Conservation (phyloP, 768 basidiomycete species). For the Cystofilobasidium ferigula region DNA sequence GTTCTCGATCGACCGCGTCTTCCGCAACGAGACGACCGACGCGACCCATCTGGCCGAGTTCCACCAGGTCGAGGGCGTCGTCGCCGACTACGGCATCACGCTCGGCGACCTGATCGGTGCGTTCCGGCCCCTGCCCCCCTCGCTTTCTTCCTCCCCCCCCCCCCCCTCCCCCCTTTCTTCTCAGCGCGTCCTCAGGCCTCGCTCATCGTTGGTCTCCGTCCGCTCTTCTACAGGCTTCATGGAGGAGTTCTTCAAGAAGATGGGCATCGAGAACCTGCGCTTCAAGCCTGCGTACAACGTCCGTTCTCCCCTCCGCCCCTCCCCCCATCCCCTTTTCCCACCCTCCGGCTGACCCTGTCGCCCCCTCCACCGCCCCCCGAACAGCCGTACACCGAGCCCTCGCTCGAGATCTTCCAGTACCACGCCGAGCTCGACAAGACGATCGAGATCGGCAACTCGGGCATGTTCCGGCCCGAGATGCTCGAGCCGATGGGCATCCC, state of each 20-base stretch:
- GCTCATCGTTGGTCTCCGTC: too few species aligned
- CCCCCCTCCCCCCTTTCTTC: background rate
- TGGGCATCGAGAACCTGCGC: constrained; percentile 83
- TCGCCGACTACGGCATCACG: constrained; percentile 84
- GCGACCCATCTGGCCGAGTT: constrained; percentile 98
- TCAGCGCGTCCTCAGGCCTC: too few species aligned
- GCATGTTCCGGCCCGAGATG: constrained; percentile 99
- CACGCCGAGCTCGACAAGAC: constrained; percentile 85
- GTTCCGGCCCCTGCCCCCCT: constrained; percentile 29
- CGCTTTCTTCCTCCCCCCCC: background rate
- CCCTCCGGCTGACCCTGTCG: background rate
- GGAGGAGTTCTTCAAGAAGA: constrained; percentile 95
- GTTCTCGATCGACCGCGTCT: constrained; percentile 96
- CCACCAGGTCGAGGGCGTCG: constrained; percentile 99
- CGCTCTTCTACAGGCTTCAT: constrained; percentile 67
- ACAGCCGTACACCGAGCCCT: constrained; percentile 50
- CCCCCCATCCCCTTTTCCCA: constrained; percentile 40
- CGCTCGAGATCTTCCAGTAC: constrained; percentile 96
- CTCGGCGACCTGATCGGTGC: constrained; percentile 88
- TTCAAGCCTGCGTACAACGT: constrained; percentile 97
- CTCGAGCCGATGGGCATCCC: constrained; percentile 98
- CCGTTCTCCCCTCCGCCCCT: background rate
- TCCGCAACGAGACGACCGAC: constrained; percentile 97
- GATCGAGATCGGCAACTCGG: constrained; percentile 93
- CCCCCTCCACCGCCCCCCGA: background rate